These are phyloP conservation scores for Trichoderma endophyticum DNA, from an alignment of 2,329 filamentous ascomycete species.

Conservation along the genomic window DNA sequence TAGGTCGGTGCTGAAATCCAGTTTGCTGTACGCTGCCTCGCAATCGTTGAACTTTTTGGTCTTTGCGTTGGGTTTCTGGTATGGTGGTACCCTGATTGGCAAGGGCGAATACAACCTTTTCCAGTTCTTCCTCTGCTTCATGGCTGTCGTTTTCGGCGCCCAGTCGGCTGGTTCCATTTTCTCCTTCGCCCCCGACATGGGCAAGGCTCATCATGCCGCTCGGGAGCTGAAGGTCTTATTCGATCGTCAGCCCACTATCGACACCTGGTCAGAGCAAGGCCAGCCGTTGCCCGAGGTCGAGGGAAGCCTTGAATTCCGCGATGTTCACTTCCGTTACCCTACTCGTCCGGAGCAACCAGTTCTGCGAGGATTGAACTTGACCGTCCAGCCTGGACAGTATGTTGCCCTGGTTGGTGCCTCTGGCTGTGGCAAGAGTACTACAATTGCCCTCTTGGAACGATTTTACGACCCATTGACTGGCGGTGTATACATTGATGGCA, in stretches of 20 bases:
- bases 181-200: constrained; percentile 88
- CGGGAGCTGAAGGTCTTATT: constrained; percentile 78
- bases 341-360: constrained; percentile 88
- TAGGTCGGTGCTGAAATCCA: constrained; percentile 72
- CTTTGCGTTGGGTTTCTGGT: constrained; percentile 90
- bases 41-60: constrained; percentile 82
- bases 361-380: constrained; percentile 75
- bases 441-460: constrained; percentile 85
- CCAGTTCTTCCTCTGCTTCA: constrained; percentile 91
- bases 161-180: constrained; percentile 90
- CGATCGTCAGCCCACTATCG: constrained; percentile 76
- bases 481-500: constrained; percentile 78
- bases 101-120: constrained; percentile 70
- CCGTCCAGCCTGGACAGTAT: constrained; percentile 76
- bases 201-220: constrained; percentile 84
- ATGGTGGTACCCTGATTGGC: constrained; percentile 74
- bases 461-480: constrained; percentile 90
- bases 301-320: constrained; percentile 81
- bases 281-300: constrained; percentile 61
- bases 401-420: constrained; percentile 87
- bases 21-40: constrained; percentile 74
- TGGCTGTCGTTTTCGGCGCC: constrained; percentile 82
- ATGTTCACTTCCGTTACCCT: constrained; percentile 93
- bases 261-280: constrained; percentile 76
- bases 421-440: constrained; percentile 91